Percentiles rank a stretch among this genome's conserved stretches.
Conservation (phyloP, 805 yeast species). For the Aciculoconidium aculeatum region DNA sequence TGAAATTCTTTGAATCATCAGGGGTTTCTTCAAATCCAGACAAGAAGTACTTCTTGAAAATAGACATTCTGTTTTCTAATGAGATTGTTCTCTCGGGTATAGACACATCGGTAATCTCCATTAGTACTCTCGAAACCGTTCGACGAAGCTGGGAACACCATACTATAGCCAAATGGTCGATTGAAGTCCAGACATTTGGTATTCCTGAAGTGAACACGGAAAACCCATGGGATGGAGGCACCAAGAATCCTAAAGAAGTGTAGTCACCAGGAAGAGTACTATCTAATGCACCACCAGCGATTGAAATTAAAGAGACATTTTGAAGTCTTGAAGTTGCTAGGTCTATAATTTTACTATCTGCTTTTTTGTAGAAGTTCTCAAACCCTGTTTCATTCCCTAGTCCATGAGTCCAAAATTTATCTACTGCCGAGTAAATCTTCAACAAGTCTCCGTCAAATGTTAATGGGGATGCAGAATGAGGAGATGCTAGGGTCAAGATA, state of each 20-base stretch:
- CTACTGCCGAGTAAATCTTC: constrained; percentile 65
- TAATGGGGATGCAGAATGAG: constrained; percentile 88
- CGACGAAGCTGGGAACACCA: constrained; percentile 91
- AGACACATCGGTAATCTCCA: constrained; percentile 51
- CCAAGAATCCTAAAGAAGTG: constrained; percentile 62
- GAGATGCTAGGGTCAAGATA: constrained; percentile 80
- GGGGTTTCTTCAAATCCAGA: constrained; percentile 52
- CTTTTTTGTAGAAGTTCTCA: constrained; percentile 11
- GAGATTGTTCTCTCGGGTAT: constrained; percentile 46
- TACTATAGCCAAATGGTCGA: constrained; percentile 90
- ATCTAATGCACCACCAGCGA: constrained; percentile 85
- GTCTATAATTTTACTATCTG: background rate
- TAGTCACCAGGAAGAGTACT: constrained; percentile 85
- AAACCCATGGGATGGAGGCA: constrained; percentile 74
- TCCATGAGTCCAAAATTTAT: constrained; percentile 74
- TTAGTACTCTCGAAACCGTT: constrained; percentile 51
- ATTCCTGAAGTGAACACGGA: constrained; percentile 81
- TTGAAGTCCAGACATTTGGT: constrained; percentile 88
- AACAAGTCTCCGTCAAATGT: constrained; percentile 88
- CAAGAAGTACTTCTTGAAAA: constrained; percentile 42
- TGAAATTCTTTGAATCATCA: constrained; percentile 7
- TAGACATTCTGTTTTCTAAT: constrained; percentile 50
- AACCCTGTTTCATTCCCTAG: constrained; percentile 24
- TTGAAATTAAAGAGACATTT: constrained; percentile 68
- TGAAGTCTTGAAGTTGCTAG: constrained; percentile 34